These are phyloP conservation scores for Brasilioporus rufonigricans DNA, from an alignment of 768 basidiomycete genomes.

Conservation along the genomic window DNA sequence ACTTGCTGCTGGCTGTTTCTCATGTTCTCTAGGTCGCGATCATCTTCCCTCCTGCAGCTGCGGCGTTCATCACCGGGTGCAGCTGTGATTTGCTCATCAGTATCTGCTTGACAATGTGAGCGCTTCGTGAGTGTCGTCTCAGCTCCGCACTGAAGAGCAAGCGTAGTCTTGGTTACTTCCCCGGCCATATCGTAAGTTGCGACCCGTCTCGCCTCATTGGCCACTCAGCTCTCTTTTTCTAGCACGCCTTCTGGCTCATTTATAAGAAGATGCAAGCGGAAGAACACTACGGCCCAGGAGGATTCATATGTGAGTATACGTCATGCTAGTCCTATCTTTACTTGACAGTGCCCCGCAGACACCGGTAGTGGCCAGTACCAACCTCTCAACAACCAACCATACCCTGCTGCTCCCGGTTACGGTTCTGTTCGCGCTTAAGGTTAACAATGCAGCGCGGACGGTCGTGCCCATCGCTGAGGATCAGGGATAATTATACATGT, in stretches of 20 bases:
- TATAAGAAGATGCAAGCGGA: slow-evolving; percentile 89
- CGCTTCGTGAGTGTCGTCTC: neutral
- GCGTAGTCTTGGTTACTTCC: slow-evolving; percentile 70
- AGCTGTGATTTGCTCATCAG: slow-evolving; percentile 86
- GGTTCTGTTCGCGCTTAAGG: slow-evolving; percentile 28
- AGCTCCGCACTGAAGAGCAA: slow-evolving; percentile 1
- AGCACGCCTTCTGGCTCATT: slow-evolving; percentile 89
- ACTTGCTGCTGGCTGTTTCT: neutral
- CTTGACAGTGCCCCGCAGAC: slow-evolving; percentile 24
- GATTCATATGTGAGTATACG: slow-evolving; percentile 66
- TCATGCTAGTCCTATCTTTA: neutral
- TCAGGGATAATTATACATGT: neutral
- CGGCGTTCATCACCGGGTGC: slow-evolving; percentile 75
- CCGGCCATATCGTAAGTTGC: slow-evolving; percentile 50
- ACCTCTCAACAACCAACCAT: slow-evolving; percentile 23
- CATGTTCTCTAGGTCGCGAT: slow-evolving; percentile 59
- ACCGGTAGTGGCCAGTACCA: slow-evolving; percentile 39
- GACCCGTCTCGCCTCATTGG: neutral
- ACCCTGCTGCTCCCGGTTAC: slow-evolving; percentile 31
- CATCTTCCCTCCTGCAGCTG: slow-evolving; percentile 80
- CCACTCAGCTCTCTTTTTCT: neutral
- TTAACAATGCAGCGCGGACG: neutral
- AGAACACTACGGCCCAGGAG: slow-evolving; percentile 74
- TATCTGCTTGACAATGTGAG: slow-evolving; percentile 73
- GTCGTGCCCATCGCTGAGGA: neutral